These are phyloP conservation scores for Spizellomyces punctatus DNA, from an alignment of 192 early-diverging fungal species.

Conservation along the genomic window DNA sequence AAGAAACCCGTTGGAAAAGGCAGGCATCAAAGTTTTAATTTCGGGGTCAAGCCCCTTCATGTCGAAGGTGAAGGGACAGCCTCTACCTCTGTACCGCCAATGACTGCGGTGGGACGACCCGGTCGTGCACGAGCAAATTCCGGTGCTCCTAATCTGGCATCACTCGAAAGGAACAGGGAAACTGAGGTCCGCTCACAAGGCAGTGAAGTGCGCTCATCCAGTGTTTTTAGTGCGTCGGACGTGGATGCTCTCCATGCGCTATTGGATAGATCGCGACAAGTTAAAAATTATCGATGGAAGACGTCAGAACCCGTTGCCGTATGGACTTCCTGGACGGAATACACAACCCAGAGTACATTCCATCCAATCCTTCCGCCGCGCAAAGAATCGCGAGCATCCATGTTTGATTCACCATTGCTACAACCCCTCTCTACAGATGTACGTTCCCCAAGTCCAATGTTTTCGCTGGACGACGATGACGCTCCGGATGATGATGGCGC, in stretches of 20 bases:
- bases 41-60: not conserved
- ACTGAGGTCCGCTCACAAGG: not conserved
- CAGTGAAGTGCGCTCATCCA: not conserved
- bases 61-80: not conserved
- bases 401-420: constrained; percentile 17
- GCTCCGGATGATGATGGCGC: constrained; percentile 34
- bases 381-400: constrained; percentile 17
- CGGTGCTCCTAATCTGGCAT: not conserved
- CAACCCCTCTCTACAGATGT: constrained; percentile 18
- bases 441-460: constrained; percentile 47
- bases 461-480: constrained; percentile 43
- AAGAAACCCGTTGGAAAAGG: constrained; percentile 8
- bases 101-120: not conserved
- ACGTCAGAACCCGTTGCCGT: constrained; percentile 38
- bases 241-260: constrained; percentile 15
- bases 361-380: constrained; percentile 16
- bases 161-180: not conserved
- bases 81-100: not conserved
- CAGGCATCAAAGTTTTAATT: not conserved
- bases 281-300: constrained; percentile 48
- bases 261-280: constrained; percentile 43
- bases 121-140: not conserved
- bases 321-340: constrained; percentile 42
- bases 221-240: constrained; percentile 20
- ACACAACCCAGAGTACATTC: constrained; percentile 3